These are phyloP conservation scores for Suillus plorans DNA, from an alignment of 768 basidiomycete species.

Conservation along the genomic window DNA sequence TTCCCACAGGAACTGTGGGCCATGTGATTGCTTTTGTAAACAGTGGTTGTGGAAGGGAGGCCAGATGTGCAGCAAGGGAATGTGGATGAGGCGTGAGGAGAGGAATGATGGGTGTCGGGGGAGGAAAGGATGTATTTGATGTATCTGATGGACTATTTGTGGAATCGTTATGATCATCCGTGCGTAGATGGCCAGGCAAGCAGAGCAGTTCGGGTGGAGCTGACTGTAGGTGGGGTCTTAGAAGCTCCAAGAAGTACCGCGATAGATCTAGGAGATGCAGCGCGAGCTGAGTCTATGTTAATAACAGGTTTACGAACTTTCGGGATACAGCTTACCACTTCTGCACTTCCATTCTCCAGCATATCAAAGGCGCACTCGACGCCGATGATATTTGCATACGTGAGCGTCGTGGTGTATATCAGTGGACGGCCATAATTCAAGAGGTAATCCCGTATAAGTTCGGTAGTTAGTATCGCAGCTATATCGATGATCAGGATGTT, in stretches of 20 bases:
- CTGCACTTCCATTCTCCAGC: conserved; percentile 64
- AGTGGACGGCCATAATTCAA: conserved; percentile 90
- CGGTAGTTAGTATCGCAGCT: conserved; percentile 78
- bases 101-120: conserved; percentile 79
- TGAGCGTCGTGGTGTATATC: conserved; percentile 88
- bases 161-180: background rate
- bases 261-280: conserved; percentile 21
- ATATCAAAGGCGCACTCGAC: conserved; percentile 79
- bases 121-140: background rate
- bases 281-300: conserved; percentile 38
- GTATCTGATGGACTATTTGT: background rate
- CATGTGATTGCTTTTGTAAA: conserved; percentile 78
- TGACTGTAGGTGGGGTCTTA: conserved; percentile 30
- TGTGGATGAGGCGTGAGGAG: conserved; percentile 77
- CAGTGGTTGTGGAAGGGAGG: conserved; percentile 30
- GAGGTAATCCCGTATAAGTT: conserved; percentile 76
- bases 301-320: conserved; percentile 2
- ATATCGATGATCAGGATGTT: background rate
- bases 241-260: conserved; percentile 31
- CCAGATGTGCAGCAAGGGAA: conserved; percentile 53
- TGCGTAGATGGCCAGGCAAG: conserved; percentile 24
- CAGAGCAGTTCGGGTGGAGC: conserved; percentile 26
- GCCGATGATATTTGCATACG: conserved; percentile 73
- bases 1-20: conserved; percentile 89
- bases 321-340: conserved; percentile 36